A percentile compares a stretch with the other conserved stretches of the same genome.
Evolutionary conservation across 768 basidiomycete genomes (phyloP).

Genomic region (Naganishia randhawae): DNA sequence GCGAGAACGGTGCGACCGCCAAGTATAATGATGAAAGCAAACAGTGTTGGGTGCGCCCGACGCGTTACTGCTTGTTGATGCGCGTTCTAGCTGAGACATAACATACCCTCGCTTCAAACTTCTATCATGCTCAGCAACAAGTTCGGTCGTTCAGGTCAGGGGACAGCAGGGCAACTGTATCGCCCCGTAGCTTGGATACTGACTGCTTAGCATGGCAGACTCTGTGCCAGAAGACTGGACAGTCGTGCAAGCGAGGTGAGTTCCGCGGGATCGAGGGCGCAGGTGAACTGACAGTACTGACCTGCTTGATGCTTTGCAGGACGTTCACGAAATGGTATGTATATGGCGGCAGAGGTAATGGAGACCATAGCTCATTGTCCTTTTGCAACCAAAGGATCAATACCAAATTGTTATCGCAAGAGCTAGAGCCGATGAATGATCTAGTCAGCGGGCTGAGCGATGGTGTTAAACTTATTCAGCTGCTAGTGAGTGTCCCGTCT

Average conservation of each 20-base stretch:
- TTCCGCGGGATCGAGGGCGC: background rate
- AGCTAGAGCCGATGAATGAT: conserved; percentile 81
- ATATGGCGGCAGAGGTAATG: background rate
- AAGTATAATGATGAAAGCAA: no score
- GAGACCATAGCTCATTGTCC: background rate
- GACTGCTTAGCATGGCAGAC: background rate
- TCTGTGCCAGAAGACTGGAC: conserved; percentile 6
- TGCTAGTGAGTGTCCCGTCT: conserved; percentile 23
- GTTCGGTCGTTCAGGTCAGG: no score
- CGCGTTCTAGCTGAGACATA: background rate
- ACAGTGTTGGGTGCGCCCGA: no score
- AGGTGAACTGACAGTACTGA: background rate
- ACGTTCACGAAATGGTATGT: conserved; percentile 49
- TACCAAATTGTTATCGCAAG: conserved; percentile 81
- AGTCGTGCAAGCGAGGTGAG: conserved; percentile 7
- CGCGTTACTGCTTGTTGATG: no score
- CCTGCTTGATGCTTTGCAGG: conserved; percentile 26
- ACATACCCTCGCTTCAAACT: background rate
- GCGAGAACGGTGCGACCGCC: no score
- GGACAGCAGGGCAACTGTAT: no score
- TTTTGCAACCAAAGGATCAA: conserved; percentile 67
- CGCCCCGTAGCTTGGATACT: no score
- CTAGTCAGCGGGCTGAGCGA: conserved; percentile 87
- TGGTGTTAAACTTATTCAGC: conserved; percentile 87
- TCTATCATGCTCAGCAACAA: no score